Evolutionary conservation across 2,329 filamentous ascomycete species (phyloP), one percentile per base, ranked within the genome.

Genomic region (Fusarium palustre): DNA sequence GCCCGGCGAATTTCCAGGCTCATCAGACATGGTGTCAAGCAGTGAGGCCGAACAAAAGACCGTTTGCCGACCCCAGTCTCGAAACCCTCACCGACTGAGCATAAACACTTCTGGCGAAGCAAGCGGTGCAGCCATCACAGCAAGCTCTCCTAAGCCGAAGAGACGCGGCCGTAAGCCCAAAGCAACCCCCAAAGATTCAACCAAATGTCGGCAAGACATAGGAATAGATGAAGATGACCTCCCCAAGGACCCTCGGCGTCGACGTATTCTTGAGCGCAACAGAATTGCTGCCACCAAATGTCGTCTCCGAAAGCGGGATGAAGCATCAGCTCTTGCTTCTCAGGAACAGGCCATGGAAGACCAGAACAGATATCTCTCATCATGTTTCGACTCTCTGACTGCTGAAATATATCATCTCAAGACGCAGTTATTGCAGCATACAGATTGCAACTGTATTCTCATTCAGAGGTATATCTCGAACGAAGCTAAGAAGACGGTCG

Each of bases 251-350:
- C 71, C 72, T 13, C 66, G 69, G 15, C 71, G 74, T 16, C 64
- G 70, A 42, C 74, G 69, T 13, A 74, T 76, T 33, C 68, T 78
- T 24, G 76, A 78, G 59, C 76, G 76, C 12, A 78, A 78, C 53
- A 70, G 76, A 52, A 70, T 77, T 24, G 76, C 76, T 11, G 76
- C 76, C 22, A 78, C 74, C 13, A 77, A 77, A 49, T 78, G 76
- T 49, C 76, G 76, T n/a, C 55, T 71, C 15, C 64, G 76, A 8
- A 78, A 77, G 61, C 71, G 76, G 20, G 74, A 76, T 49, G 73
- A 78, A 55, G 74, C 75, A 28, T 76, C 73, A 3, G 74, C 74
- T 18, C 74, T 78, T 38, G 74, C 73, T 25, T 66, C 69, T 15
- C 66, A 68, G 24, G 76, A 77, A 50, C 73, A 76, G 42, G 68